Evolutionary conservation across 1,284 basidiomycete genomes (phyloP).

Genomic region (Veloboletus limbatus): DNA sequence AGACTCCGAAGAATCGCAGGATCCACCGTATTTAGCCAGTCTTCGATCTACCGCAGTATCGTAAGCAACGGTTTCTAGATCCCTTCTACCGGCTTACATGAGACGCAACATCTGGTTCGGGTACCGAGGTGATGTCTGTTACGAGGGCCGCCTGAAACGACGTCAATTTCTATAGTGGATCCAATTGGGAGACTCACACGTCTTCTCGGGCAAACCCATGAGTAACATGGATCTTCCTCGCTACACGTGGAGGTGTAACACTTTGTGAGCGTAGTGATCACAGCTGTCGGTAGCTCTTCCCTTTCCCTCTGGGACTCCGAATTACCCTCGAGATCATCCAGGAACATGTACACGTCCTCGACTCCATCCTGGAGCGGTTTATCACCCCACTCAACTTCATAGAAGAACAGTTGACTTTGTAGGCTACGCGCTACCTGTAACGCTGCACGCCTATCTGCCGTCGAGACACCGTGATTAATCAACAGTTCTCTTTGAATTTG

Average conservation of each 20-base stretch:
- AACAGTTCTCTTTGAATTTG: constrained; percentile 71
- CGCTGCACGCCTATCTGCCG: constrained; percentile 75
- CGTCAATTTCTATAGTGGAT: constrained; percentile 8
- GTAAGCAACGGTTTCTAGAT: constrained; percentile 18
- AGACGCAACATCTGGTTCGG: constrained; percentile 26
- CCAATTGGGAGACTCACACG: constrained; percentile 42
- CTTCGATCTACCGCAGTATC: constrained; percentile 41
- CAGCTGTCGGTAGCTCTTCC: constrained; percentile 83
- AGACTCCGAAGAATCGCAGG: constrained; percentile 68
- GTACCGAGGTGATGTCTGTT: constrained; percentile 20
- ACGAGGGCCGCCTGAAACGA: constrained; percentile 22
- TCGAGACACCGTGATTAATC: constrained; percentile 67
- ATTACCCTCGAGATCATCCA: constrained; percentile 78
- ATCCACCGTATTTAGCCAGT: constrained; percentile 75
- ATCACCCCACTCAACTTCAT: constrained; percentile 95
- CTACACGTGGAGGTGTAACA: constrained; percentile 86
- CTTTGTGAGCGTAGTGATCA: constrained; percentile 75
- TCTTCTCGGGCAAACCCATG: constrained; percentile 65
- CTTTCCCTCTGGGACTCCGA: constrained; percentile 56
- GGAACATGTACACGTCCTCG: constrained; percentile 95
- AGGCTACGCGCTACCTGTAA: constrained; percentile 85
- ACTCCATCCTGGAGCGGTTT: constrained; percentile 83
- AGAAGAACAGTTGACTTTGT: constrained; percentile 92
- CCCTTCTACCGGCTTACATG: constrained; percentile 22
- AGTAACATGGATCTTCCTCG: constrained; percentile 67